These are phyloP conservation scores for Colletotrichum sp. DNA, from an alignment of 2,329 filamentous ascomycete species.

Conservation along the genomic window DNA sequence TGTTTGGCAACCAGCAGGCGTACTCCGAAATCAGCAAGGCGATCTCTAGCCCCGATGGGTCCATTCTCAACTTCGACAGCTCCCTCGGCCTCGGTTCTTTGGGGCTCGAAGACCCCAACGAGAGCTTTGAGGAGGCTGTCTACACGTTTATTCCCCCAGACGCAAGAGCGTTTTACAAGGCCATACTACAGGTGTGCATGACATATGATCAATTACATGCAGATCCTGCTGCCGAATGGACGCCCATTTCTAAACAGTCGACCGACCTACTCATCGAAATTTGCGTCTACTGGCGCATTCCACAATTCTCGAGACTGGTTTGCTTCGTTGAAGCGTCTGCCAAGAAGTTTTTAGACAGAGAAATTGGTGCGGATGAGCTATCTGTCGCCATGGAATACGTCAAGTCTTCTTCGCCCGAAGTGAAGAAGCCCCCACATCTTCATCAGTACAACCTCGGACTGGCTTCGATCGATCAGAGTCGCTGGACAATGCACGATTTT, in stretches of 20 bases:
- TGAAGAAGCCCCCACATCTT: conserved; percentile 66
- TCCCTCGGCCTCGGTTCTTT: conserved; percentile 71
- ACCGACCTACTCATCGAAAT: conserved; percentile 85
- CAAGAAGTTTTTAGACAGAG: conserved; percentile 84
- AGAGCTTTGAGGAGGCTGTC: conserved; percentile 65
- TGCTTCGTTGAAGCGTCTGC: conserved; percentile 84
- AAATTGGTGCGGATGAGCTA: conserved; percentile 80
- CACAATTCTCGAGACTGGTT: conserved; percentile 79
- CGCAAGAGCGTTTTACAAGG: conserved; percentile 81
- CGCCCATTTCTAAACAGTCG: conserved; percentile 76
- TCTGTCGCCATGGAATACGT: conserved; percentile 83
- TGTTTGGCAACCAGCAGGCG: conserved; percentile 53
- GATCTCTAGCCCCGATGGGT: conserved; percentile 51
- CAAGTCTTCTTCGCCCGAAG: conserved; percentile 73
- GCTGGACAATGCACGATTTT: conserved; percentile 74
- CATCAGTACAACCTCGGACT: conserved; percentile 56
- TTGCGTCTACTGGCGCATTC: conserved; percentile 86
- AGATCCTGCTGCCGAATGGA: conserved; percentile 52
- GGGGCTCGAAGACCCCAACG: conserved; percentile 62
- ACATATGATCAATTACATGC: conserved; percentile 65
- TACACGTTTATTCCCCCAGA: conserved; percentile 93
- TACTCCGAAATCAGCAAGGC: conserved; percentile 59
- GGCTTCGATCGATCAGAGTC: conserved; percentile 60
- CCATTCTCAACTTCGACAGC: conserved; percentile 62
- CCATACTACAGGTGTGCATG: conserved; percentile 80